Evolutionary conservation across 2,329 filamentous ascomycete species (phyloP).

Genomic region (Neofusicoccum sp.): DNA sequence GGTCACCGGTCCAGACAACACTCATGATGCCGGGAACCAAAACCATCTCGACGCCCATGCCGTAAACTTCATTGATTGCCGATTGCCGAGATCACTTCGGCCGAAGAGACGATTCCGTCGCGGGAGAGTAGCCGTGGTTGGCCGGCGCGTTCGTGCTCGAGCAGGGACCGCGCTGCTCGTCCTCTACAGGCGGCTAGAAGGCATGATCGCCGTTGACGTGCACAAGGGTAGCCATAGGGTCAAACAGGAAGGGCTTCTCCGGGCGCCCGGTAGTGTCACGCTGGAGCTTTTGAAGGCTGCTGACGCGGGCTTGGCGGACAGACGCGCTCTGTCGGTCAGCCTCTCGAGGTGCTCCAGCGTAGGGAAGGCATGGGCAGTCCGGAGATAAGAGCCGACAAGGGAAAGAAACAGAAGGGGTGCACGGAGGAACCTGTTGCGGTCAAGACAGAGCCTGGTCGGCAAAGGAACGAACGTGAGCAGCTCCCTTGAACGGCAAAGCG

Average conservation of each 20-base stretch:
- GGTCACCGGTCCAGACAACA: slow-evolving; percentile 51
- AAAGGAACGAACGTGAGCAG: background rate
- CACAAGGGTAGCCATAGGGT: background rate
- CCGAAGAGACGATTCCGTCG: slow-evolving; percentile 1
- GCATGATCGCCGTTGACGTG: slow-evolving; percentile 6
- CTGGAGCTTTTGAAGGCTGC: background rate
- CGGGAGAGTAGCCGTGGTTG: slow-evolving; percentile 35
- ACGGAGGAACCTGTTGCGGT: background rate
- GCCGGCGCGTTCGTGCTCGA: slow-evolving; percentile 34
- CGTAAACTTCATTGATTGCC: slow-evolving; percentile 36
- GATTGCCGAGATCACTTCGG: slow-evolving; percentile 2
- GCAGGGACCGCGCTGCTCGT: slow-evolving; percentile 32
- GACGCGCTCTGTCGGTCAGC: background rate
- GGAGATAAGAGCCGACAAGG: background rate
- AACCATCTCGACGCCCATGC: slow-evolving; percentile 48
- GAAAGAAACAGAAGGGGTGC: background rate
- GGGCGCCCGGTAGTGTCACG: background rate
- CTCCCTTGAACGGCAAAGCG: background rate
- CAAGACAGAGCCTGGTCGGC: background rate
- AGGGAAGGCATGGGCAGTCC: background rate
- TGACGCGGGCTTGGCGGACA: background rate
- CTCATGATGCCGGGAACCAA: slow-evolving; percentile 43
- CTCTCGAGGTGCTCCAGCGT: background rate
- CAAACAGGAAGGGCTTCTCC: background rate
- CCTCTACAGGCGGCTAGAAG: background rate